Evolutionary conservation across 192 early-diverging fungal genomes (phyloP).

Genomic region (Umbelopsis ramanniana): DNA sequence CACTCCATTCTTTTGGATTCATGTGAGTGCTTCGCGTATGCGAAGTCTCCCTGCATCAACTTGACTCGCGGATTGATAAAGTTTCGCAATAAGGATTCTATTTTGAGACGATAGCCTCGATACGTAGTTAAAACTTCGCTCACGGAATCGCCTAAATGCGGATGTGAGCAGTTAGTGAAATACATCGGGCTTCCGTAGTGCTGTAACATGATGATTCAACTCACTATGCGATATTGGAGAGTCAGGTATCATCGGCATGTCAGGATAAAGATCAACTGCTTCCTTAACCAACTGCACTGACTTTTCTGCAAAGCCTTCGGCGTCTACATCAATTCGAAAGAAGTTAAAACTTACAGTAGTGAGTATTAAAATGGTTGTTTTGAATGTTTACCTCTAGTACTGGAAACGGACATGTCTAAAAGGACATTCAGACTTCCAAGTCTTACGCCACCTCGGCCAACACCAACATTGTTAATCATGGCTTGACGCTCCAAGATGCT

Average conservation of each 20-base stretch:
- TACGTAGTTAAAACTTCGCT: constrained; percentile 27
- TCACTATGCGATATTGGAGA: constrained; percentile 20
- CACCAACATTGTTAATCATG: constrained; percentile 7
- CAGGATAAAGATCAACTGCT: constrained; percentile 21
- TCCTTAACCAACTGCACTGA: constrained; percentile 21
- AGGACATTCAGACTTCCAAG: constrained; percentile 4
- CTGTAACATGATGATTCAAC: not conserved
- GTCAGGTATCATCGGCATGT: constrained; percentile 35
- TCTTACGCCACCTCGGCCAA: constrained; percentile 10
- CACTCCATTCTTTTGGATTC: constrained; percentile 38
- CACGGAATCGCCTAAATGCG: constrained; percentile 22
- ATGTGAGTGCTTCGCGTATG: constrained; percentile 24
- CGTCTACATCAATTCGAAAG: not conserved
- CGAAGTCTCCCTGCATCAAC: constrained; percentile 28
- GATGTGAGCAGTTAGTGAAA: not conserved
- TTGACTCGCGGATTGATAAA: constrained; percentile 34
- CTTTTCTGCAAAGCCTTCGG: constrained; percentile 22
- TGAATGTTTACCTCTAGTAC: not conserved
- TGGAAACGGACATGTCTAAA: constrained; percentile 3
- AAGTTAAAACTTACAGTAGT: not conserved
- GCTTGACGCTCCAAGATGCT: constrained; percentile 37
- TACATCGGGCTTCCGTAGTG: not conserved
- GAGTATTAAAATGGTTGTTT: not conserved
- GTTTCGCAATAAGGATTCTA: constrained; percentile 29
- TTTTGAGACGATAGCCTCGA: constrained; percentile 37